Evolutionary conservation across 164 flowering plant species (phyloP).

Genomic region (Magnolia sinica): DNA sequence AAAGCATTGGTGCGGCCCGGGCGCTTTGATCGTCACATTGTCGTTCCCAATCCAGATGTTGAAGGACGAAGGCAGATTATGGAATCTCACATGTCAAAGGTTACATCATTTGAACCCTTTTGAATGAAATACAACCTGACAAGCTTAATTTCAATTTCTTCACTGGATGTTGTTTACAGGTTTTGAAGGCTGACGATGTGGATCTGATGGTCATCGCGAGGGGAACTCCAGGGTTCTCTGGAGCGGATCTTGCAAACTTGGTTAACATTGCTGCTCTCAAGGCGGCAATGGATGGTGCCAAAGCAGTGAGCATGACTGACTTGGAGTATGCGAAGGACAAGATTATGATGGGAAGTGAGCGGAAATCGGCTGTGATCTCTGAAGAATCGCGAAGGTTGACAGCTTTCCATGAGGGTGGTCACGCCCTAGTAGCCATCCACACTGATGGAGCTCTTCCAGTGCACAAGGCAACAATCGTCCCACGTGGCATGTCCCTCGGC

Average conservation of each 20-base stretch:
- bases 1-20: conserved; percentile 98
- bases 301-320: conserved; percentile 77
- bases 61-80: conserved; percentile 94
- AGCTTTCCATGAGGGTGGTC: conserved; percentile 97
- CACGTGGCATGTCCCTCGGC: conserved; percentile 86
- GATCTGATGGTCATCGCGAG: conserved; percentile 94
- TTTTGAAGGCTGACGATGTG: conserved; percentile 87
- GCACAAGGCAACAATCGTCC: conserved; percentile 94
- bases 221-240: conserved; percentile 90
- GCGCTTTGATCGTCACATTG: conserved; percentile 87
- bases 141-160: not conserved
- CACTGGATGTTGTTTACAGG: conserved; percentile 32
- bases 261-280: conserved; percentile 88
- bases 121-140: not conserved
- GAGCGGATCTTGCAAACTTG: conserved; percentile 93
- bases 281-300: conserved; percentile 95
- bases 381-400: conserved; percentile 76
- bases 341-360: conserved; percentile 91
- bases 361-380: conserved; percentile 94
- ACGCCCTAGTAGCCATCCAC: conserved; percentile 87
- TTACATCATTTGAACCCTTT: conserved; percentile 18
- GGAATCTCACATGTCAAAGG: conserved; percentile 94
- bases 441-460: conserved; percentile 97
- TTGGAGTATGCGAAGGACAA: conserved; percentile 83
- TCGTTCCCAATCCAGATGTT: conserved; percentile 97